Conservation (phyloP, 2,329 filamentous ascomycete genomes). For the Colletotrichum paranaense region DNA sequence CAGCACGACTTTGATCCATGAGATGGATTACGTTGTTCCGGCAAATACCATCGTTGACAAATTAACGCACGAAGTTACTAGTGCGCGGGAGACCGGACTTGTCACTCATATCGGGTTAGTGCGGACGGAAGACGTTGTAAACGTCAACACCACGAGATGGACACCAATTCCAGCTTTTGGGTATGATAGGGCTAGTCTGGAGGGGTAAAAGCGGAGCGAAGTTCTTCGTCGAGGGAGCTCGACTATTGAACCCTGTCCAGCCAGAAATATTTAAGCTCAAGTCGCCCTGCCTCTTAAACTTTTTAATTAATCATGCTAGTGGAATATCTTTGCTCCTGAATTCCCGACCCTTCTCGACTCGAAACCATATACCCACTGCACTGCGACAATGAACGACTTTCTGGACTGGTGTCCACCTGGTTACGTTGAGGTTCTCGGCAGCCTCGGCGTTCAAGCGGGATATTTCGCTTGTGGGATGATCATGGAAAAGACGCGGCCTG, state of each 20-base stretch:
- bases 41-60: no score
- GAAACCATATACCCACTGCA: background rate
- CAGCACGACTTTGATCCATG: no score
- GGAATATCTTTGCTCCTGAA: background rate
- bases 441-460: background rate
- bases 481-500: background rate
- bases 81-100: no score
- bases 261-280: background rate
- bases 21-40: no score
- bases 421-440: conserved; percentile 9
- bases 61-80: no score
- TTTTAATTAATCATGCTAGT: background rate
- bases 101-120: no score
- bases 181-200: background rate
- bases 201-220: background rate
- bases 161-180: background rate
- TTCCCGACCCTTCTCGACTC: background rate
- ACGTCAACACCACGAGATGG: background rate
- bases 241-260: background rate
- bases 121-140: no score
- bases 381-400: background rate
- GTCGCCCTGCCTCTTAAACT: background rate
- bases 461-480: background rate
- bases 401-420: background rate
- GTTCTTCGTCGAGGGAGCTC: background rate